Conservation (phyloP, 2,329 filamentous ascomycete species). For the Elsinoe fawcettii region DNA sequence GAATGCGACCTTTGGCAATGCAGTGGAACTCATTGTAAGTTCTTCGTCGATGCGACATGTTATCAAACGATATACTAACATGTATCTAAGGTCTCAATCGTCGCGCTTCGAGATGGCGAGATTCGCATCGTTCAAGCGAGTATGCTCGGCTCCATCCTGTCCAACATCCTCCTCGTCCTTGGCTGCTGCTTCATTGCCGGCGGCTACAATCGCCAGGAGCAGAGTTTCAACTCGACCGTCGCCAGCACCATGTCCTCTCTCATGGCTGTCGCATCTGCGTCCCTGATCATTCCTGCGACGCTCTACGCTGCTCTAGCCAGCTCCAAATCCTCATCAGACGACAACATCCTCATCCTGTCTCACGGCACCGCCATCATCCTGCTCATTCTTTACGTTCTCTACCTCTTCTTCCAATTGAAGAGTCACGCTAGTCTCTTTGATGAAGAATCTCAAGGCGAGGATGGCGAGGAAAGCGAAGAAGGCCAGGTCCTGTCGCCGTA, state of each 20-base stretch:
- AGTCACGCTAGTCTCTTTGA: conserved; percentile 43
- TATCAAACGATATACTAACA: conserved; percentile 15
- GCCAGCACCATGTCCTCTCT: conserved; percentile 66
- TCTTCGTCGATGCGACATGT: conserved; percentile 2
- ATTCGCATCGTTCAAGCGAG: conserved; percentile 96
- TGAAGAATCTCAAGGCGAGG: conserved; percentile 27
- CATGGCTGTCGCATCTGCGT: conserved; percentile 49
- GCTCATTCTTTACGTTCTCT: conserved; percentile 46
- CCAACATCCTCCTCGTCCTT: conserved; percentile 75
- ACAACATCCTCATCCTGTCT: conserved; percentile 44
- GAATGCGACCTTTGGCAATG: conserved; percentile 80
- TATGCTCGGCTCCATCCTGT: conserved; percentile 93
- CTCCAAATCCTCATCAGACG: conserved; percentile 33
- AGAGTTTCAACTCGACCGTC: conserved; percentile 62
- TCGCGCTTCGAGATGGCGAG: conserved; percentile 75
- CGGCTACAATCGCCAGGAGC: conserved; percentile 38
- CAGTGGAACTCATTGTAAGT: conserved; percentile 40
- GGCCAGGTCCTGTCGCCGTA: conserved; percentile 38
- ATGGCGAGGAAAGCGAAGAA: conserved; percentile 22
- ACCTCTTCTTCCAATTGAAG: conserved; percentile 49
- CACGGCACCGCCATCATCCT: conserved; percentile 48
- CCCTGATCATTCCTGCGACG: conserved; percentile 47
- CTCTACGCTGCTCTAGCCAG: conserved; percentile 41
- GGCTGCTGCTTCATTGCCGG: conserved; percentile 48
- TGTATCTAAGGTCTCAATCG: conserved; percentile 67